Evolutionary conservation across 768 basidiomycete genomes (phyloP), one percentile per base, ranked within the genome.

Genomic region (Melanogaster broomeanus): DNA sequence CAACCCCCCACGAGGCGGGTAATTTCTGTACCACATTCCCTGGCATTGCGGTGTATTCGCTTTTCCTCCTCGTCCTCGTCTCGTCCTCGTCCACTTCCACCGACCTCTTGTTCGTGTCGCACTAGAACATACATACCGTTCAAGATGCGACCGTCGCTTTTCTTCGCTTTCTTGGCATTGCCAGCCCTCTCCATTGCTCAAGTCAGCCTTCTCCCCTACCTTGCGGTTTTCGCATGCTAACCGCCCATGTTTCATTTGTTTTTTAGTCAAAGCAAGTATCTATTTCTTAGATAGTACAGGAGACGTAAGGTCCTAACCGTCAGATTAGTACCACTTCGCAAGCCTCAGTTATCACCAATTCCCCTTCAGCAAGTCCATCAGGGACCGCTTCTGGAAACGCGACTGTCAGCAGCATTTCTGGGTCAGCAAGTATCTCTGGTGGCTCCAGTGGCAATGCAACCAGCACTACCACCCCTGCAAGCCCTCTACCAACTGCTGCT

Each of bases 401-500:
- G n/a, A 55, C 65, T 4, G 42, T 42, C 34, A 60, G 49, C 27
- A 66, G 38, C 55, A 46, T 53, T 37, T 55, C 65, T 10, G 55
- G 51, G 34, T 59, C 63, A 22, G 49, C 58, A 51, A 66, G 30
- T 16, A 21, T 53, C 47, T 38, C 58, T 9, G 48, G 30, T n/a
- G 56, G 47, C 43, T 42, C 59, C 15, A 37, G 64, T 12, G 65
- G 66, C 45, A 73, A 72, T 48, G 58, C 66, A 22, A 68, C 72
- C 2, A 60, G 74, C n/a, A 51, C 62, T 21, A 68, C 76, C 4
- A 66, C 43, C 22, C 28, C 77, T 2, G 65, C 74, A 1, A 66
- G 68, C 11, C 66, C 77, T n/a, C 71, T 81, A 9, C 80, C 87
- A 7, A 88, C 87, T 10, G 87, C 87, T 2, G 70, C 85, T 3